Conservation (phyloP, 1,284 basidiomycete species). For the Ustilago bromivora region DNA sequence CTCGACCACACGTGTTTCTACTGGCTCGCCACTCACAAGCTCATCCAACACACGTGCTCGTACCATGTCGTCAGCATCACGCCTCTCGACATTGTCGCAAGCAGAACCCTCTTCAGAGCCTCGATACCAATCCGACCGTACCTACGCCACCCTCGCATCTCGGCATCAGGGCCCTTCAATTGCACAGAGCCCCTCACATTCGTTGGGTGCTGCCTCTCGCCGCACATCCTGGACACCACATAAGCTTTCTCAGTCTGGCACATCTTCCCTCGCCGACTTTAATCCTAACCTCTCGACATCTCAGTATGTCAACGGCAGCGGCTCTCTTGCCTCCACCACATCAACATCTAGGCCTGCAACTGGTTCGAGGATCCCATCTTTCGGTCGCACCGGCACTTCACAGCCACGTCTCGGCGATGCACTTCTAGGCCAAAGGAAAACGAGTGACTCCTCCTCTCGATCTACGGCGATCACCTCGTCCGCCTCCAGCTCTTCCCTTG, state of each 20-base stretch:
- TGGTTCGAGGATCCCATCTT: constrained; percentile 44
- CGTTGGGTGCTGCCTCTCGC: constrained; percentile 20
- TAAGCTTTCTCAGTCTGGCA: constrained; percentile 18
- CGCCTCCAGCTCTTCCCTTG: constrained; percentile 37
- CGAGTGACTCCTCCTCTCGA: constrained; percentile 36
- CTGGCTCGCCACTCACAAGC: constrained; percentile 17
- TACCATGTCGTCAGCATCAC: constrained; percentile 38
- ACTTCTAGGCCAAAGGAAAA: constrained; percentile 46
- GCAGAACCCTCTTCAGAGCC: constrained; percentile 12
- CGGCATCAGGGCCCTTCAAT: constrained; percentile 14
- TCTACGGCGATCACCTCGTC: constrained; percentile 30
- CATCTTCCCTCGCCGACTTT: constrained; percentile 26
- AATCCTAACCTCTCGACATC: constrained; percentile 22
- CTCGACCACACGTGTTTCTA: constrained; percentile 26
- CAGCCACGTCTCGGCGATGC: constrained; percentile 52
- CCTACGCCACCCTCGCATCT: constrained; percentile 29
- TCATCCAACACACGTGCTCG: constrained; percentile 25
- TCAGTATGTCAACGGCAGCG: background rate
- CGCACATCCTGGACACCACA: constrained; percentile 41
- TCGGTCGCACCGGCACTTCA: constrained; percentile 30
- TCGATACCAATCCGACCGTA: constrained; percentile 15
- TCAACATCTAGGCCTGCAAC: constrained; percentile 28
- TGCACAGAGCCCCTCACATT: constrained; percentile 10
- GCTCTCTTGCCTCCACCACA: background rate
- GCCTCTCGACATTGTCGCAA: constrained; percentile 13